Evolutionary conservation across 2,329 filamentous ascomycete species (phyloP).

Genomic region (Nannizziopsis arthrosporioides): DNA sequence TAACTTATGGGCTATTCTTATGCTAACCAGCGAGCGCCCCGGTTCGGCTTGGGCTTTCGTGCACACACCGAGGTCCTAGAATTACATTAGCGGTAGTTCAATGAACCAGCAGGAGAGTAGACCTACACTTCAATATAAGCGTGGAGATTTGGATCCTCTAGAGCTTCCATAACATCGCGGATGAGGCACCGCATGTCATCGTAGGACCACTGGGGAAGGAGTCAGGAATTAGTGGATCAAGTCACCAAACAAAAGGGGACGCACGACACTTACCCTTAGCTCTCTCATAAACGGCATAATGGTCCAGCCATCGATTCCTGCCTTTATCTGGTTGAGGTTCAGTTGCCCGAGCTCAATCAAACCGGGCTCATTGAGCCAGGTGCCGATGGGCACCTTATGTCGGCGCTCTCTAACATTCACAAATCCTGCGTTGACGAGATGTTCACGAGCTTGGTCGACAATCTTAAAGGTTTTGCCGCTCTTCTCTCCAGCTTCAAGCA

Average conservation of each 20-base stretch:
- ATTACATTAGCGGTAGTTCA: background rate
- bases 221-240: background rate
- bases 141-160: conserved; percentile 4
- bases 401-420: conserved; percentile 21
- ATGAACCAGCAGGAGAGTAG: background rate
- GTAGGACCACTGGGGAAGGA: conserved; percentile 2
- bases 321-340: conserved; percentile 6
- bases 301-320: conserved; percentile 9
- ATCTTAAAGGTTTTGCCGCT: conserved; percentile 24
- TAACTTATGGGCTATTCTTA: too few species aligned
- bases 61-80: conserved; percentile 3
- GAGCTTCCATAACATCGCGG: conserved; percentile 3
- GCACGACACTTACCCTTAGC: conserved; percentile 5
- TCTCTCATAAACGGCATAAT: conserved; percentile 8
- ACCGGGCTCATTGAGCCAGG: conserved; percentile 18
- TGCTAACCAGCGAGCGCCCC: background rate
- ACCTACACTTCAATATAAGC: conserved; percentile 10
- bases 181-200: conserved; percentile 7
- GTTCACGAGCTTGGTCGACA: conserved; percentile 16
- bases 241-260: background rate
- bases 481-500: conserved; percentile 22
- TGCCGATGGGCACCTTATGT: conserved; percentile 23
- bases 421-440: conserved; percentile 24
- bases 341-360: conserved; percentile 5
- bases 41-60: background rate